Base-by-base conservation (phyloP, 2,329 filamentous ascomycete genomes). In the Trichoderma sp. region DNA sequence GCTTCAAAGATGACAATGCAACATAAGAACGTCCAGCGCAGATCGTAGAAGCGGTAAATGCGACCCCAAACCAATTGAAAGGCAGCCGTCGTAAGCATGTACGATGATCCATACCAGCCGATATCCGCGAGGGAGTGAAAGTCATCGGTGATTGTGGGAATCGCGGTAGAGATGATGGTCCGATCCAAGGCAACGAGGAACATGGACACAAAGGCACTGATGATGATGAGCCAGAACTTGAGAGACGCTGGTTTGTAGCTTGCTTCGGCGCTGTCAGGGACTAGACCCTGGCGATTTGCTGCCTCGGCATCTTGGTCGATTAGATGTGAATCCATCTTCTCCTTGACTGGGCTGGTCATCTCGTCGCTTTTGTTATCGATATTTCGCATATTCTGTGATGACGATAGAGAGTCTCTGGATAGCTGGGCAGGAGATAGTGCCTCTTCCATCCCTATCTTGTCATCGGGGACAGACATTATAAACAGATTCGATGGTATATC, bases 51-150 rank as follows among this genome's bases (percentile, higher is more conserved):
- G 70, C 81, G 82, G 74, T 86, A 87, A 45, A 87, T 79, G 45
- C 84, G 80, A 7, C 85, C 85, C 72, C 84, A 87, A 9, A 86
- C 72, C 4, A 86, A 78, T 71, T 86, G 83, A 22, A 76, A 79
- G n/a, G 84, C 84, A 7, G 84, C 82, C 2, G 85, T 85, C 13
- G 86, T 87, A 70, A 89, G 78, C 80, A 89, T 84, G 74, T 88
- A 88, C 1, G 86, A 83, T 42, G 85, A 86, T 5, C 84, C 86
- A 74, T 89, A 89, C 87, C 87, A 90, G 61, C 86, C 86, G 67
- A 89, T 86, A 69, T 90, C 87, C 2, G 83, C 83, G 2, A 89
- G 76, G 61, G 85, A 84, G 56, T 84, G 77, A 74, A 87, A 87
- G 22, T 86, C 83, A 71, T 86, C 80, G n/a, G 84, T 85, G 73